A percentile compares a stretch with the other conserved stretches of the same genome.
phyloP scores from a whole-genome alignment of 306 rosid genomes.

The Sicyos baderoa region DNA sequence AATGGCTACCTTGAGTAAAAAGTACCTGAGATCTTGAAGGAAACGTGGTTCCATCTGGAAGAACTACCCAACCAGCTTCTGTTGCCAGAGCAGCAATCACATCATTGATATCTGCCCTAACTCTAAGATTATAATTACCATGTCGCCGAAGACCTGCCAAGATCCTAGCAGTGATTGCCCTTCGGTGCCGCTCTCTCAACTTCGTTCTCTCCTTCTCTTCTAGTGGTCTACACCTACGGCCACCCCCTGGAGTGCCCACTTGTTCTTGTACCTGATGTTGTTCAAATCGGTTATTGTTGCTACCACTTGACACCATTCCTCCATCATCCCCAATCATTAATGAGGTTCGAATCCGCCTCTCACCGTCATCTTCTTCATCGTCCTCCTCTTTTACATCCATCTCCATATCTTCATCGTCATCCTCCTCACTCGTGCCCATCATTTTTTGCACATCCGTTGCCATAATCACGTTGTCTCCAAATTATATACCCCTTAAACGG shows the following conservation, averaged over 20 bases:
- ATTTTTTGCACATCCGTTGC: slow-evolving; percentile 69
- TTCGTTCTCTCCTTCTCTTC: slow-evolving; percentile 98
- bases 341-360: slow-evolving; percentile 30
- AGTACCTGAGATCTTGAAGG: slow-evolving; percentile 87
- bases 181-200: slow-evolving; percentile 91
- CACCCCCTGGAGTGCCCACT: slow-evolving; percentile 67
- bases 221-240: slow-evolving; percentile 77
- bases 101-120: slow-evolving; percentile 95
- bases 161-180: slow-evolving; percentile 96
- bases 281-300: slow-evolving; percentile 44
- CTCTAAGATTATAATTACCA: slow-evolving; percentile 95
- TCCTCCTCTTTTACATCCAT: slow-evolving; percentile 90
- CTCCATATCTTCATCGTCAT: slow-evolving; percentile 83
- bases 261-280: slow-evolving; percentile 60
- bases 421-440: slow-evolving; percentile 74
- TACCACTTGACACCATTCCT: slow-evolving; percentile 41
- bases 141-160: slow-evolving; percentile 95
- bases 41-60: slow-evolving; percentile 93
- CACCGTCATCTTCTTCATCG: slow-evolving; percentile 44
- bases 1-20: slow-evolving; percentile 15
- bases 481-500: not conserved
- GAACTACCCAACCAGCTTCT: slow-evolving; percentile 99
- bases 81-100: slow-evolving; percentile 88
- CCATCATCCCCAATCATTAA: slow-evolving; percentile 63
- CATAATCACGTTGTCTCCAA: slow-evolving; percentile 30